Evolutionary conservation across 2,329 filamentous ascomycete species (phyloP), one percentile per base, ranked within the genome.

Genomic region (Penicillium sp.): DNA sequence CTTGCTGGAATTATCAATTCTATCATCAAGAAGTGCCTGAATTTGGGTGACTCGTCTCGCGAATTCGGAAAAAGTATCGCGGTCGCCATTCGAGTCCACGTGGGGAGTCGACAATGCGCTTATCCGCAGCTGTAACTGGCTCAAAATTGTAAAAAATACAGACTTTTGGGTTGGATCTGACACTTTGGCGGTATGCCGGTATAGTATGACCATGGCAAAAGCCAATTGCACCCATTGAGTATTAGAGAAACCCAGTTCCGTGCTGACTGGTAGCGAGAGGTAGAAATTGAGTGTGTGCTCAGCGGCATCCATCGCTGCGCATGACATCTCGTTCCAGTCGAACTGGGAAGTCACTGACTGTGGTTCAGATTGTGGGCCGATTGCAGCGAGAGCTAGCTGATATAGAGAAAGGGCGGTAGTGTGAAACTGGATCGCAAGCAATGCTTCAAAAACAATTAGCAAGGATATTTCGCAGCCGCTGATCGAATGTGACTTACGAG

Each of bases 161-260:
- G 35, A 47, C 11, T 38, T 54, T 39, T 55, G 39, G 34, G 39
- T 52, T 22, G 57, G 34, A 12, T n/a, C 54, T 12, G 22, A 28
- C 7, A 52, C 28, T 35, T 49, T 53, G 25, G 37, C 57, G 11
- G 55, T 55, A 25, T 59, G 53, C n/a, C 62, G 62, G 49, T 57
- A 67, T 3, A 58, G 57, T 20, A 69, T 48, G 10, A 71, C 57
- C 57, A 71, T 58, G 28, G 64, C 70, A 57, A 78, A 78, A 4
- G 71, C 75, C 15, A 78, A 54, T 58, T 79, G 76, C 2, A 79
- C 67, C 76, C 77, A 79, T 59, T 78, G 70, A 1, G 74, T 67
- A 52, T 79, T 78, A 38, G 73, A 78, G 17, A 78, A 69, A 1
- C 65, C 64, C 47, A 72, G 67, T 55, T 79, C 76, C 6, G 70